Conservation (phyloP, 2,329 filamentous ascomycete genomes). For the Aspergillus ruber region DNA sequence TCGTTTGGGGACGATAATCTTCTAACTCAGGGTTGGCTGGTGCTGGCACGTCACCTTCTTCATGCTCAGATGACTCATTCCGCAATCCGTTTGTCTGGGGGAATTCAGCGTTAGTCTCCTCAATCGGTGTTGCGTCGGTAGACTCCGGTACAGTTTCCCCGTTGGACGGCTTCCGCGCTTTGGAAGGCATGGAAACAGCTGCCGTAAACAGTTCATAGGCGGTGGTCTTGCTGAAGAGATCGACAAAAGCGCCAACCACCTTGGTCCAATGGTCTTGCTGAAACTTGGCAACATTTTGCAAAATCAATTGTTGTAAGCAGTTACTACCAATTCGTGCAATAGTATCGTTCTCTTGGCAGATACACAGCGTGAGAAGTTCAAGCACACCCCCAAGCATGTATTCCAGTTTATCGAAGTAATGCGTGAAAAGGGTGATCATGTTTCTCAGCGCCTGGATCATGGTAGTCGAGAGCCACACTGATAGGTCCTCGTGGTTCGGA, state of each 20-base stretch:
- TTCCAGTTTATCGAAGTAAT: constrained; percentile 93
- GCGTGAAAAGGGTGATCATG: constrained; percentile 97
- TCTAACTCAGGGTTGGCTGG: constrained; percentile 55
- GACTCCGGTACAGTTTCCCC: constrained; percentile 19
- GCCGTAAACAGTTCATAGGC: constrained; percentile 93
- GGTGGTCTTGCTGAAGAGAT: constrained; percentile 89
- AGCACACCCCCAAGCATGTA: constrained; percentile 98
- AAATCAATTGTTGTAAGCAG: constrained; percentile 89
- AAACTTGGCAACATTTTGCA: constrained; percentile 95
- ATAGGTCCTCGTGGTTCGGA: constrained; percentile 90
- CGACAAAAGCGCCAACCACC: constrained; percentile 91
- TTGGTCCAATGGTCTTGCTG: constrained; percentile 81
- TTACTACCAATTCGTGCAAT: constrained; percentile 97
- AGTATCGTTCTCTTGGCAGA: constrained; percentile 98
- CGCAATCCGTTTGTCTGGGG: constrained; percentile 24
- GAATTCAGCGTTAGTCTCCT: constrained; percentile 17
- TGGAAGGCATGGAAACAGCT: constrained; percentile 46
- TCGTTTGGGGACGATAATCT: constrained; percentile 72
- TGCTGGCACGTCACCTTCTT: constrained; percentile 27
- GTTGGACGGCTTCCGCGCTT: constrained; percentile 23
- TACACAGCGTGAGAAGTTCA: constrained; percentile 87
- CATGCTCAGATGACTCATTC: constrained; percentile 24
- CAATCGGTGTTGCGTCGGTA: constrained; percentile 13
- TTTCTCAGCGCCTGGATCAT: constrained; percentile 98
- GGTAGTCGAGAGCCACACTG: constrained; percentile 96